Conservation (phyloP, 768 basidiomycete species). For the Hericium rajendrae region DNA sequence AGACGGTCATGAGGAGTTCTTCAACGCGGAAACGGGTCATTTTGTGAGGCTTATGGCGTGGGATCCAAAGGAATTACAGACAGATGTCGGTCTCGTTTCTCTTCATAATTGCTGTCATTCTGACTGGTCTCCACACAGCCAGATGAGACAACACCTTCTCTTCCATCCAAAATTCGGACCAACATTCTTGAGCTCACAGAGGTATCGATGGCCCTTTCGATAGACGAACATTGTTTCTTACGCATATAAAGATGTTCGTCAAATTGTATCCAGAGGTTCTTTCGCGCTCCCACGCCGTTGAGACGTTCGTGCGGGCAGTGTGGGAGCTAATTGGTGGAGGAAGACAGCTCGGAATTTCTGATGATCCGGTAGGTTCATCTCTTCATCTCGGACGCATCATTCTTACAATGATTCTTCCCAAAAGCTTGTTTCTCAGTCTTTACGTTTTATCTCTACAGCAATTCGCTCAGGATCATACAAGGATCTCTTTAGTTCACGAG, state of each 20-base stretch:
- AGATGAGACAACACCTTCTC: slow-evolving; percentile 74
- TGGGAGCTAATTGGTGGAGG: slow-evolving; percentile 80
- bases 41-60: slow-evolving; percentile 77
- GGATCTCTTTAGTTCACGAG: slow-evolving; percentile 68
- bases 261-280: slow-evolving; percentile 78
- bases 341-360: slow-evolving; percentile 55
- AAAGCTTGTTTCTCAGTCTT: slow-evolving; percentile 82
- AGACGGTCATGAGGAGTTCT: slow-evolving; percentile 77
- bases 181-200: slow-evolving; percentile 86
- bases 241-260: slow-evolving; percentile 51
- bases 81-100: slow-evolving; percentile 46
- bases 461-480: slow-evolving; percentile 84
- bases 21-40: slow-evolving; percentile 56
- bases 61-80: slow-evolving; percentile 59
- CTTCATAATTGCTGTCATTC: not conserved
- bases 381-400: not conserved
- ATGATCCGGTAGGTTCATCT: slow-evolving; percentile 52
- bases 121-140: slow-evolving; percentile 30
- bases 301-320: slow-evolving; percentile 75
- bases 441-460: slow-evolving; percentile 85
- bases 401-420: not conserved
- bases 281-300: slow-evolving; percentile 49
- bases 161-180: slow-evolving; percentile 87
- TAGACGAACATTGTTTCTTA: not conserved
- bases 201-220: slow-evolving; percentile 32